Conservation (phyloP, 768 basidiomycete species). For the Leccinum disarticulatum region DNA sequence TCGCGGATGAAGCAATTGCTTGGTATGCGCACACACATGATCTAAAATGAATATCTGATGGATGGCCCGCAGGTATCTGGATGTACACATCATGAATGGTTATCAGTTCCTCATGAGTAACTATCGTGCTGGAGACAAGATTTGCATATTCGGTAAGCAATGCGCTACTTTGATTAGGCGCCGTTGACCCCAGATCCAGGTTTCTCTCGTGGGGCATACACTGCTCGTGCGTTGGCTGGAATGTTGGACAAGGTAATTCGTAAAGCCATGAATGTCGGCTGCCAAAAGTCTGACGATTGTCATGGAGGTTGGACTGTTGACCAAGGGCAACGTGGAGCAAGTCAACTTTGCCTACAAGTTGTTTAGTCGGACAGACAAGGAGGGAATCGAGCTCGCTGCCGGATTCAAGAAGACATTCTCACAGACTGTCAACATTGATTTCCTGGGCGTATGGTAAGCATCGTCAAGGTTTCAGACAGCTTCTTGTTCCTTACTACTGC, state of each 20-base stretch:
- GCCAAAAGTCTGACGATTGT: not conserved
- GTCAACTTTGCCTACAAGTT: slow-evolving; percentile 74
- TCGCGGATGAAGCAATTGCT: slow-evolving; percentile 68
- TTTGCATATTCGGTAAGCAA: slow-evolving; percentile 65
- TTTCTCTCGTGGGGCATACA: slow-evolving; percentile 73
- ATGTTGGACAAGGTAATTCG: slow-evolving; percentile 62
- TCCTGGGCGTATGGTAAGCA: slow-evolving; percentile 73
- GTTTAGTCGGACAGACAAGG: slow-evolving; percentile 53
- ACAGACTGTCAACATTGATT: slow-evolving; percentile 66
- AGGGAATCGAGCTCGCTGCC: slow-evolving; percentile 46
- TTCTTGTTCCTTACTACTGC: slow-evolving; percentile 4
- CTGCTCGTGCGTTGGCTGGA: slow-evolving; percentile 71
- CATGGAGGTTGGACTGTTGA: slow-evolving; percentile 66
- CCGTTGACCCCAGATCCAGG: slow-evolving; percentile 40
- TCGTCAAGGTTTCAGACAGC: not conserved
- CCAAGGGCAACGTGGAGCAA: slow-evolving; percentile 66
- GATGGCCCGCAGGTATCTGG: slow-evolving; percentile 55
- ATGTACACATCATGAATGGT: slow-evolving; percentile 70
- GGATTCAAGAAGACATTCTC: slow-evolving; percentile 78
- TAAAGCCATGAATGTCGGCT: not conserved
- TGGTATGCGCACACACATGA: slow-evolving; percentile 44
- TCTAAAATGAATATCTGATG: not conserved
- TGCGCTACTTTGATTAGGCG: not conserved
- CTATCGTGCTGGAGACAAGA: slow-evolving; percentile 67
- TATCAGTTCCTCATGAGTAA: slow-evolving; percentile 81